Percentiles rank a stretch among this genome's conserved stretches.
Conservation (phyloP, 202 grass and related monocot genomes). For the Saccharum hybrid region DNA sequence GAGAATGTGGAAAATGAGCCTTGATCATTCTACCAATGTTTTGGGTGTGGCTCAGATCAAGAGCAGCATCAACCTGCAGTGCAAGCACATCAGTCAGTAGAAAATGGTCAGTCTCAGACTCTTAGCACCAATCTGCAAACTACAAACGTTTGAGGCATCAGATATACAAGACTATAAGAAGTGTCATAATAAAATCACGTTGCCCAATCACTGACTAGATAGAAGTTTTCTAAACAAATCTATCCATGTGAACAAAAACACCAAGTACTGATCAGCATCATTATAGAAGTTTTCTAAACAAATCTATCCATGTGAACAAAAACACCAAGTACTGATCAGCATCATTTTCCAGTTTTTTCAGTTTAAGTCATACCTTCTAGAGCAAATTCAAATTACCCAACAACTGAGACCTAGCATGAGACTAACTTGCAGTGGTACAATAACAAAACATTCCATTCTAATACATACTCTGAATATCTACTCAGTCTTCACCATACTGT, state of each 20-base stretch:
- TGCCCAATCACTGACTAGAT: background rate
- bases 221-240: constrained; percentile 20
- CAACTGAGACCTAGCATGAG: constrained; percentile 16
- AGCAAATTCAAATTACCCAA: constrained; percentile 12
- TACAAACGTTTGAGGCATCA: background rate
- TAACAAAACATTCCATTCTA: background rate
- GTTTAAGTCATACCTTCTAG: constrained; percentile 8
- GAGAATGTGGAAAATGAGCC: constrained; percentile 87
- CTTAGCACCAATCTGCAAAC: background rate
- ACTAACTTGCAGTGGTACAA: constrained; percentile 6
- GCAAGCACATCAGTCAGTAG: constrained; percentile 32
- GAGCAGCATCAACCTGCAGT: constrained; percentile 89
- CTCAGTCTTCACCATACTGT: background rate
- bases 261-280: background rate
- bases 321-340: background rate
- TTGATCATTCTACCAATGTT: constrained; percentile 99
- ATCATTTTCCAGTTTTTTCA: background rate
- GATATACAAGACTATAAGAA: background rate
- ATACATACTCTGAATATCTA: background rate
- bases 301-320: constrained; percentile 10
- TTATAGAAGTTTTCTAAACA: background rate
- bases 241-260: constrained; percentile 8
- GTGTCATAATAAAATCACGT: background rate
- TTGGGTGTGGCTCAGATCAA: constrained; percentile 98
- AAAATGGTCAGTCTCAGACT: background rate